Conservation (phyloP, 139 green algal genomes). For the Tetradesmus obliquus region DNA sequence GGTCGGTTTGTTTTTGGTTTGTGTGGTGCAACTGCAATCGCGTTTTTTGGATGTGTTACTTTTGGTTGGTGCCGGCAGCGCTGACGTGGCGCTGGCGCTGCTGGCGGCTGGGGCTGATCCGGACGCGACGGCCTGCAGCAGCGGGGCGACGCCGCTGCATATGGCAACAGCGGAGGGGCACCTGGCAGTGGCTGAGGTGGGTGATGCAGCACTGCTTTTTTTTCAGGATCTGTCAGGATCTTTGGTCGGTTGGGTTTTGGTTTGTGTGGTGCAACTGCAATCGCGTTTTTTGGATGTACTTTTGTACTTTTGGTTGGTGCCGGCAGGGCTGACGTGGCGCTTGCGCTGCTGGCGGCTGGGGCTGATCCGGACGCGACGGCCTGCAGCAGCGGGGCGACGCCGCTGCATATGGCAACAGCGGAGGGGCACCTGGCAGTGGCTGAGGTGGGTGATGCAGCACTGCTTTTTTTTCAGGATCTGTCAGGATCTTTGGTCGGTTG, state of each 20-base stretch:
- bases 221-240: no score
- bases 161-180: constrained; percentile 22
- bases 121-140: background rate
- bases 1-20: no score
- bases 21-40: no score
- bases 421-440: background rate
- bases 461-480: background rate
- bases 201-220: background rate
- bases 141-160: constrained; percentile 26
- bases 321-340: no score
- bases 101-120: constrained; percentile 5
- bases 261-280: no score
- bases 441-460: background rate
- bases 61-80: background rate
- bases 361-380: no score
- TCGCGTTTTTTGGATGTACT: no score
- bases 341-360: no score
- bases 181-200: background rate
- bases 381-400: background rate
- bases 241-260: no score
- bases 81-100: background rate
- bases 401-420: background rate
- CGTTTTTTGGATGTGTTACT: no score
- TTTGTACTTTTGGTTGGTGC: no score
- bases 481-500: no score